These are phyloP conservation scores for Croton laevigatus DNA, from an alignment of 441 rosid genomes.

Conservation along the genomic window DNA sequence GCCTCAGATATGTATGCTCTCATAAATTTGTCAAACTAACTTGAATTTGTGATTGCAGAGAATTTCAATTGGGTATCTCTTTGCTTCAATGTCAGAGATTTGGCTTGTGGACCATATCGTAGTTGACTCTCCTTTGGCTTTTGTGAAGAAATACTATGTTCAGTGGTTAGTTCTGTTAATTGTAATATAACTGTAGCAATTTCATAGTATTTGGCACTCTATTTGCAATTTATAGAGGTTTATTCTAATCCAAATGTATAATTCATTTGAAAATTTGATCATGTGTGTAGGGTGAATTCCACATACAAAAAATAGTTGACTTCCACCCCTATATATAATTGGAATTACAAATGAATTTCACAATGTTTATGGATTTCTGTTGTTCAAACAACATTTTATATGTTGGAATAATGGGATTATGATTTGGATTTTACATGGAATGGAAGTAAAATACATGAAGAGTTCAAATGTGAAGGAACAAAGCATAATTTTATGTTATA, in stretches of 20 bases:
- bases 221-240: background rate
- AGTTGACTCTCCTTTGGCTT: constrained; percentile 40
- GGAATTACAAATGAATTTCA: too few species aligned
- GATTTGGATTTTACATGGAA: too few species aligned
- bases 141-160: constrained; percentile 44
- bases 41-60: constrained; percentile 39
- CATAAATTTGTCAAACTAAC: constrained; percentile 1
- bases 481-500: background rate
- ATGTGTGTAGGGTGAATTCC: background rate
- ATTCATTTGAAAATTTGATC: background rate
- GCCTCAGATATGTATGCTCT: background rate
- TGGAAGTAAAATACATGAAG: too few species aligned
- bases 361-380: too few species aligned
- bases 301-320: too few species aligned
- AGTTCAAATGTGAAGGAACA: background rate
- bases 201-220: background rate
- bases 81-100: constrained; percentile 57
- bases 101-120: constrained; percentile 44
- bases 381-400: too few species aligned
- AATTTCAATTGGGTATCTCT: constrained; percentile 61
- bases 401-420: too few species aligned
- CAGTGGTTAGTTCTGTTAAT: constrained; percentile 48
- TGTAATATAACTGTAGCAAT: background rate
- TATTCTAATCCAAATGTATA: background rate
- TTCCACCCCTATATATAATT: too few species aligned